These are phyloP conservation scores for Curvularia sp. DNA, from an alignment of 2,329 filamentous ascomycete genomes.

Conservation along the genomic window DNA sequence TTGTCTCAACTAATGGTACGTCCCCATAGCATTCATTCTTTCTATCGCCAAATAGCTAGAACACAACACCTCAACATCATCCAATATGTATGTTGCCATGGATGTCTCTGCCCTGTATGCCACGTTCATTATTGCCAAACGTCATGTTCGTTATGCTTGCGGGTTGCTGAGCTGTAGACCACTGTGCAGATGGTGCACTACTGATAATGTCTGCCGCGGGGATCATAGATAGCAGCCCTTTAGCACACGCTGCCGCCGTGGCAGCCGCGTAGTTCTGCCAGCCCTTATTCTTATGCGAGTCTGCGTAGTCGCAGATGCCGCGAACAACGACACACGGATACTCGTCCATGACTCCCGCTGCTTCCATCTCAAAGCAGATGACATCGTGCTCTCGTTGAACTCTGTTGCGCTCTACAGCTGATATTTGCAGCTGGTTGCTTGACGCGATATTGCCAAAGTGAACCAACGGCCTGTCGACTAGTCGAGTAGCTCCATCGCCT, in stretches of 20 bases:
- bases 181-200: conserved; percentile 6
- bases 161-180: conserved; percentile 1
- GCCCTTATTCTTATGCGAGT: conserved; percentile 24
- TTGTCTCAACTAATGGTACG: neutral
- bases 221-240: conserved; percentile 9
- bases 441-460: conserved; percentile 32
- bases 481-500: conserved; percentile 16
- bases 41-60: neutral
- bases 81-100: conserved; percentile 4
- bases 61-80: neutral
- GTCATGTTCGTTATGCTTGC: conserved; percentile 10
- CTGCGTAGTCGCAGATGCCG: conserved; percentile 33
- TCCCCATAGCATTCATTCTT: neutral
- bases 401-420: conserved; percentile 18
- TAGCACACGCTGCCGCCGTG: conserved; percentile 14
- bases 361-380: conserved; percentile 35
- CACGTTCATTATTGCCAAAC: conserved; percentile 13
- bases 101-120: neutral
- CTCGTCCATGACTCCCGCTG: conserved; percentile 24
- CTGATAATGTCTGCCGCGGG: neutral
- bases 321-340: conserved; percentile 28
- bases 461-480: conserved; percentile 19
- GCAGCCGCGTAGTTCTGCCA: conserved; percentile 17
- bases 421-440: conserved; percentile 28
- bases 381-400: conserved; percentile 22